Conservation (phyloP, 768 basidiomycete species). For the Termitomyces sp. region DNA sequence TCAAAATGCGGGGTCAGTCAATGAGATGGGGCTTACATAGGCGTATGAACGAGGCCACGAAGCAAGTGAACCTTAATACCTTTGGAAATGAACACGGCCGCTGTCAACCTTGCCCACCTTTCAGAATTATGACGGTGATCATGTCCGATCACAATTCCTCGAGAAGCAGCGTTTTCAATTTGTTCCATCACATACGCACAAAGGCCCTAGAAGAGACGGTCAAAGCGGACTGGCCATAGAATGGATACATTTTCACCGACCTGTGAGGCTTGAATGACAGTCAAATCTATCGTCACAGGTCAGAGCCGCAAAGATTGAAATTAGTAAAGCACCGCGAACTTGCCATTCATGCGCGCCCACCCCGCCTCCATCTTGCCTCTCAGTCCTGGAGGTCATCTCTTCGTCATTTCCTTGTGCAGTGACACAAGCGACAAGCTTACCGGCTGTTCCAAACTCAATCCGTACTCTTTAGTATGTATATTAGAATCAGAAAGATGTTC, state of each 20-base stretch:
- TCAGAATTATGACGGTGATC: constrained; percentile 84
- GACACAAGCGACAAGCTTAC: constrained; percentile 30
- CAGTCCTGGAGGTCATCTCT: constrained; percentile 54
- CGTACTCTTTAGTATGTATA: constrained; percentile 41
- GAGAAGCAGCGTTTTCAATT: constrained; percentile 46
- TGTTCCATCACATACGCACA: constrained; percentile 64
- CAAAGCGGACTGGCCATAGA: background rate
- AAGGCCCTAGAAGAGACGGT: constrained; percentile 51
- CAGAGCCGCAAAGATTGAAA: background rate
- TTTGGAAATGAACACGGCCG: constrained; percentile 61
- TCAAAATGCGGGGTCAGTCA: background rate
- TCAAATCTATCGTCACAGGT: constrained; percentile 47
- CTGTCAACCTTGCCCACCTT: constrained; percentile 74
- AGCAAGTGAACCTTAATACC: constrained; percentile 70
- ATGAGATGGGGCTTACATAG: constrained; percentile 46
- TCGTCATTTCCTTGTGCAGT: constrained; percentile 19
- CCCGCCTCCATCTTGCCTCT: constrained; percentile 86
- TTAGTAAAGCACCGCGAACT: background rate
- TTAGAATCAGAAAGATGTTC: background rate
- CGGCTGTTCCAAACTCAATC: constrained; percentile 88
- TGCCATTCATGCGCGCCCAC: constrained; percentile 86
- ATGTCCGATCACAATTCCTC: constrained; percentile 81
- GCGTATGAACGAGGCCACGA: constrained; percentile 74
- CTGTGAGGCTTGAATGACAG: constrained; percentile 80
- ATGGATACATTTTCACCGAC: constrained; percentile 28